Evolutionary conservation across 2,329 filamentous ascomycete species (phyloP), one percentile per base, ranked within the genome.

Genomic region (Fusarium clavum): DNA sequence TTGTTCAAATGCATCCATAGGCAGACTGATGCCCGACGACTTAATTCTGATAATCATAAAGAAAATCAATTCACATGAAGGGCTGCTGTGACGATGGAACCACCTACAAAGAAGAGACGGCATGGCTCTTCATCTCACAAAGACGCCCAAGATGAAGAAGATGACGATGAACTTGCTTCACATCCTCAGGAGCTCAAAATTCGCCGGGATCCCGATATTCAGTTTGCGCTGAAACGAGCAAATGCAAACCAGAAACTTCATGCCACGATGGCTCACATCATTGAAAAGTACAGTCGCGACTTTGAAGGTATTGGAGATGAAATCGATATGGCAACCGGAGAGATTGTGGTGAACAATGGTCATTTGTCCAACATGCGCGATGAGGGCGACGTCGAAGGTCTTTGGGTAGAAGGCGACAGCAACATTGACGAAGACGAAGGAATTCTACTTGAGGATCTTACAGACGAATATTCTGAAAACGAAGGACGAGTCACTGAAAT

Each of bases 321-420:
- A 81, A 94, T 98, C 74, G 93, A 98, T 79, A 84, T 97, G 60
- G 84, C 85, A 52, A 95, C 92, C 0, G 94, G 93, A 57, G 85
- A 92, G 62, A 90, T 98, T 48, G 86, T 97, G n/a, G 90, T 98
- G 59, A 87, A 98, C 79, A 96, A 97, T 83, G 95, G 96, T 0
- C 96, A 98, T 81, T 79, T 98, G 55, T 78, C 87, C 53, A 76
- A 77, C 79, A 87, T 75, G 89, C 93, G 85, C 75, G 82, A 76
- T 79, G 87, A 80, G 85, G 91, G 77, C 80, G 82, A 83, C 46
- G 77, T 80, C 16, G 81, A 86, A 70, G 68, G 65, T 22, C 43
- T 67, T 40, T 75, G 60, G 70, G 57, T 60, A 9, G 70, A 71
- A 5, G 64, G 62, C 16, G 67, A 79, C 22, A 77, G 78, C 6